phyloP scores from a whole-genome alignment of 345 rosid species.

The Pistacia integerrima region DNA sequence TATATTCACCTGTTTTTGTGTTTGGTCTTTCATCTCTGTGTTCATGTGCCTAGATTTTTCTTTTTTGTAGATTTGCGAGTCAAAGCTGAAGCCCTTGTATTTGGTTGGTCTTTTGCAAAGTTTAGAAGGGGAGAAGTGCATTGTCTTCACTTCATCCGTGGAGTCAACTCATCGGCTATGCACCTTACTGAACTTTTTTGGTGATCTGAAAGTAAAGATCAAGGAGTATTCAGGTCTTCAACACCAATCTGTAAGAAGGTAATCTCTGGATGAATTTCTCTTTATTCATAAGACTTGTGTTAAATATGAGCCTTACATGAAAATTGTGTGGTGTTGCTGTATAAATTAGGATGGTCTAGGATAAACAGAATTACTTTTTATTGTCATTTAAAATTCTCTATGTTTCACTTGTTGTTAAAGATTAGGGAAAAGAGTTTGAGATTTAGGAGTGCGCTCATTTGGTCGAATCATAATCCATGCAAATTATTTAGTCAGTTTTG shows the following conservation, averaged over 20 bases:
- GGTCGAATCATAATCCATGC: background rate
- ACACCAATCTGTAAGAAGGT: slow-evolving; percentile 83
- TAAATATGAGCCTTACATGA: background rate
- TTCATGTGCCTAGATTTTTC: background rate
- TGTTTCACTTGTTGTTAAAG: background rate
- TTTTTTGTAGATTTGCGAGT: slow-evolving; percentile 61
- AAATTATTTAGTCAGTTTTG: background rate
- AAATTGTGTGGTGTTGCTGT: background rate
- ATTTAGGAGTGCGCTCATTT: background rate
- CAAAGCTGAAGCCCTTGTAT: slow-evolving; percentile 78
- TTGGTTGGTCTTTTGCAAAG: slow-evolving; percentile 76
- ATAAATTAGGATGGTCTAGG: background rate
- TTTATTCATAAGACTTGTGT: background rate
- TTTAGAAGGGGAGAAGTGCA: slow-evolving; percentile 75
- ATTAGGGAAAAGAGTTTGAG: background rate
- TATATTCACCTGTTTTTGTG: background rate
- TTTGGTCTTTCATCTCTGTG: background rate
- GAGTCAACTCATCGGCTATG: slow-evolving; percentile 86
- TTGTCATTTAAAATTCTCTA: background rate
- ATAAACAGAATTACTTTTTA: background rate
- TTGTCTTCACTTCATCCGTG: slow-evolving; percentile 86
- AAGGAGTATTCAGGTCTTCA: slow-evolving; percentile 90
- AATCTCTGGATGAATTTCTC: slow-evolving; percentile 16
- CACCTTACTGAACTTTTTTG: slow-evolving; percentile 75
- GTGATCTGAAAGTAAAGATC: slow-evolving; percentile 67